Evolutionary conservation across 2,329 filamentous ascomycete genomes (phyloP).

Genomic region (Fusarium torulosum): DNA sequence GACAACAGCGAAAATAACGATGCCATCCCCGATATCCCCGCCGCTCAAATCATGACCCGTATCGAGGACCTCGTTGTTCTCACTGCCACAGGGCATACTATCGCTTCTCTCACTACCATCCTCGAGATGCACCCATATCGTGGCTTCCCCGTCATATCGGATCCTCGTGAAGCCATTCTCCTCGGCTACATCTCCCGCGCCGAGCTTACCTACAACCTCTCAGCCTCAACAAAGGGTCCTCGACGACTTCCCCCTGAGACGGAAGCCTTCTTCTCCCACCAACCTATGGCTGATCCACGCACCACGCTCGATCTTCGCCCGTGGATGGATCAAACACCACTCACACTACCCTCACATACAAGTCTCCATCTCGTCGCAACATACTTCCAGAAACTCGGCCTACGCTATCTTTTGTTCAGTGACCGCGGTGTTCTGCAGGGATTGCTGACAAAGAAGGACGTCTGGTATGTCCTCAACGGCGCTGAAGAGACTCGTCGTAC

Average conservation of each 20-base stretch:
- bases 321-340: slow-evolving; percentile 99
- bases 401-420: slow-evolving; percentile 89
- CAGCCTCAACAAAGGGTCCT: slow-evolving; percentile 64
- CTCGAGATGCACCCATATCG: slow-evolving; percentile 82
- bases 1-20: slow-evolving; percentile 87
- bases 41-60: slow-evolving; percentile 91
- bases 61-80: slow-evolving; percentile 92
- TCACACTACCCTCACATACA: slow-evolving; percentile 83
- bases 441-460: slow-evolving; percentile 95
- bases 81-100: slow-evolving; percentile 88
- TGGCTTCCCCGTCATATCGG: slow-evolving; percentile 90
- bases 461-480: slow-evolving; percentile 92
- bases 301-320: slow-evolving; percentile 88
- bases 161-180: slow-evolving; percentile 80
- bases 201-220: slow-evolving; percentile 85
- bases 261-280: slow-evolving; percentile 86
- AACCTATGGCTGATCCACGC: slow-evolving; percentile 81
- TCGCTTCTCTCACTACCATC: slow-evolving; percentile 77
- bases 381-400: slow-evolving; percentile 94
- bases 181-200: slow-evolving; percentile 95
- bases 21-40: slow-evolving; percentile 82
- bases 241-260: slow-evolving; percentile 76
- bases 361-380: slow-evolving; percentile 86
- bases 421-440: slow-evolving; percentile 86
- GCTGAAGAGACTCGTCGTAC: slow-evolving; percentile 71